phyloP scores from a whole-genome alignment of 805 yeast genomes.

The Sungouiella thailandica region DNA sequence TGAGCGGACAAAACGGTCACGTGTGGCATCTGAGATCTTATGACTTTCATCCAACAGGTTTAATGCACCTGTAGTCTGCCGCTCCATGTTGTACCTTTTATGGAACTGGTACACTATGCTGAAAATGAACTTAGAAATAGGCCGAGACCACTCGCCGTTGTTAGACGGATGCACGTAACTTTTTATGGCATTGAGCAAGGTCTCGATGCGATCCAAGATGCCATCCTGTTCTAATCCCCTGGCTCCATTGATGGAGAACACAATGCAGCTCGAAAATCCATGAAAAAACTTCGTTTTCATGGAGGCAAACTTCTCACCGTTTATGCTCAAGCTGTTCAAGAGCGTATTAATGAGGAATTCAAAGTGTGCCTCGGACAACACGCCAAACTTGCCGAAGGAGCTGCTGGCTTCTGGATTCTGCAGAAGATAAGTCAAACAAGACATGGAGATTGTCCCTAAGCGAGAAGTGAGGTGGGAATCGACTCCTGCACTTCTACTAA shows the following conservation, averaged over 20 bases:
- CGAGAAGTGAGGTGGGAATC: slow-evolving; percentile 65
- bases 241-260: slow-evolving; percentile 58
- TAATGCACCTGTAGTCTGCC: slow-evolving; percentile 25
- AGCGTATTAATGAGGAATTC: slow-evolving; percentile 54
- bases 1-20: slow-evolving; percentile 43
- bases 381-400: slow-evolving; percentile 50
- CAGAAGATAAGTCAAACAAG: slow-evolving; percentile 32
- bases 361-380: slow-evolving; percentile 61
- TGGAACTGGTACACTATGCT: slow-evolving; percentile 58
- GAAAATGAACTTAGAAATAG: slow-evolving; percentile 61
- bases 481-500: slow-evolving; percentile 42
- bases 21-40: slow-evolving; percentile 30
- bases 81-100: slow-evolving; percentile 50
- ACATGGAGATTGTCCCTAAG: slow-evolving; percentile 55
- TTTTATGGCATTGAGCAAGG: slow-evolving; percentile 62
- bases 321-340: slow-evolving; percentile 40
- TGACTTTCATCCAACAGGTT: slow-evolving; percentile 22
- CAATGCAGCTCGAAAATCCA: slow-evolving; percentile 43
- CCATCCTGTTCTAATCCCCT: slow-evolving; percentile 37
- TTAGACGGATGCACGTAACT: slow-evolving; percentile 92
- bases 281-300: slow-evolving; percentile 35
- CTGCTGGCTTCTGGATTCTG: slow-evolving; percentile 13
- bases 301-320: slow-evolving; percentile 43
- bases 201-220: slow-evolving; percentile 47
- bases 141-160: slow-evolving; percentile 78